Evolutionary conservation across 257 asterid species (phyloP), one percentile per base, ranked within the genome.

Genomic region (Capsicum baccatum): DNA sequence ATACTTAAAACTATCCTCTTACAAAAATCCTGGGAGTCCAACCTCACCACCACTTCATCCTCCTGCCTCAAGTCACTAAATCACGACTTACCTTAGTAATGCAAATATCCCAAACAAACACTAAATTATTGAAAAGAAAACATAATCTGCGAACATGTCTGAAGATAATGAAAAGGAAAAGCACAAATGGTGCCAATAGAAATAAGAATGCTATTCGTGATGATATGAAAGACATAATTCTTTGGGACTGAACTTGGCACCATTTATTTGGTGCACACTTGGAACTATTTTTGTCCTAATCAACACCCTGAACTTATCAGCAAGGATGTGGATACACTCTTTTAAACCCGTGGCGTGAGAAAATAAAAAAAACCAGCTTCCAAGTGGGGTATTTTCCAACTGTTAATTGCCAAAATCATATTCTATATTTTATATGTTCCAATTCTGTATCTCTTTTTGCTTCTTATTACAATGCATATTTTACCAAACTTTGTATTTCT

Each of bases 21-120:
- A 21, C 21, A 21, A 21, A 21, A 0, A 0, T 21, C 21, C 21
- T 21, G 21, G 21, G 21, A 21, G 21, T 21, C 21, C 21, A 21
- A 21, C 21, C 21, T 21, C 21, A 21, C 21, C 21, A 21, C 21
- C 21, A 21, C 21, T 21, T 21, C 21, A 21, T 21, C 21, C 21
- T 21, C 0, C 21, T 21, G 21, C 21, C 21, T 21, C 21, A 21
- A 21, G 21, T 21, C 21, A 21, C 21, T 21, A 21, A 26, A 26
- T 26, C 33, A 68, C 55, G 58, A 67, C 54, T 58, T 83, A 48
- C 16, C 60, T 26, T 66, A 11, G 50, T 82, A 82, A 50, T 82
- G 74, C 48, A 66, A 59, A 82, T 47, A 26, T 67, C 63, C 26
- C 63, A 52, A 15, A 71, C 6, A 71, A 71, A 71, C 8, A n/a